Base-by-base conservation (phyloP, 179 eudicot species). In the Heliamphora pulchella region DNA sequence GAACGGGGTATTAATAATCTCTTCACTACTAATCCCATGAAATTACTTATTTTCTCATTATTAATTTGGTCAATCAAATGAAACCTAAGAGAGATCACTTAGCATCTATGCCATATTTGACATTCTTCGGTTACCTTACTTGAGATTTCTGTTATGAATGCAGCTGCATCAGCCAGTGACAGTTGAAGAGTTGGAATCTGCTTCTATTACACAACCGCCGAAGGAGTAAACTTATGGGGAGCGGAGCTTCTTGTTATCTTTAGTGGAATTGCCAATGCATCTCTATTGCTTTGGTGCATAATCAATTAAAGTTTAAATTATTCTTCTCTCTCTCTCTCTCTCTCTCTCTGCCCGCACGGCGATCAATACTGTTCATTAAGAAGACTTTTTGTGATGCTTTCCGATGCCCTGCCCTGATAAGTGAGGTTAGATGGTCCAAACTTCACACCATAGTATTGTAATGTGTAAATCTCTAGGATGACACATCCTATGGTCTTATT, bases 131-230 rank as follows among this genome's bases (percentile, higher is more conserved):
- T 75, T 46, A 4, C 0, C 61, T 53, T 72, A 62, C 17, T 78
- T 61, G 39, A 57, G 53, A 44, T 58, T 64, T 13, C 53, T 41
- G 70, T 74, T 54, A 20, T 81, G 54, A 80, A 50, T 83, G 86
- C 88, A 93, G 96, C 83, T 93, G 88, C 97, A 93, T 79, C 89
- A 87, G 75, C 89, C 90, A 74, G 88, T 90, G 80, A 92, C 84
- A 15, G 67, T 75, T 31, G 91, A 90, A 78, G 97, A 93, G 81
- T 74, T 92, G 87, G 78, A 75, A 75, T 75, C 78, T 75, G 51
- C 66, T 58, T 43, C 54, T 43, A 54, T 53, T 54, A 14, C 63
- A 74, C 22, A 74, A 10, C 31, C 31, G 64, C 13, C 53, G 8
- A 75, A 75, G 53, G 17, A 43, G 41, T 15, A 58, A 14, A 46